Conservation (phyloP, 768 basidiomycete species). For the Trametes villosa region DNA sequence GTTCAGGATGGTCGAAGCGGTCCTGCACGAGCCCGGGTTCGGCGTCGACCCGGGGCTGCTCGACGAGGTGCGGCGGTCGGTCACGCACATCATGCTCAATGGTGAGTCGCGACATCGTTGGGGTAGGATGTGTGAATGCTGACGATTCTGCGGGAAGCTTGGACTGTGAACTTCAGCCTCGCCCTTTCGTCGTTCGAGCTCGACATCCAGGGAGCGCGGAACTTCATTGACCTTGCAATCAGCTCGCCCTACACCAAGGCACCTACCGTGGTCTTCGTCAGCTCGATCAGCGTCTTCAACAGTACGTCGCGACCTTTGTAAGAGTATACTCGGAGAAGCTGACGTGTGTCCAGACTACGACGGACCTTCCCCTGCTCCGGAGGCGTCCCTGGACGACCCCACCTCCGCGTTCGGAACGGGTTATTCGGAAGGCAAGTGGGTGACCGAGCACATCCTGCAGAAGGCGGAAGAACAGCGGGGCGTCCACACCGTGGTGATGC, state of each 20-base stretch:
- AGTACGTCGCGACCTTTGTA: slow-evolving; percentile 19
- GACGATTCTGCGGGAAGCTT: slow-evolving; percentile 27
- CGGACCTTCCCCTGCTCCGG: slow-evolving; percentile 22
- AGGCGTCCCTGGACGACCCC: slow-evolving; percentile 20
- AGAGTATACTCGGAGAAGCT: not conserved
- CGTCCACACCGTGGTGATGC: slow-evolving; percentile 35
- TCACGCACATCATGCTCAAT: slow-evolving; percentile 46
- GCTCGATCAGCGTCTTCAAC: slow-evolving; percentile 36
- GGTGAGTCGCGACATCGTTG: slow-evolving; percentile 27
- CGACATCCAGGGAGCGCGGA: slow-evolving; percentile 34
- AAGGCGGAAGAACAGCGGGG: slow-evolving; percentile 24
- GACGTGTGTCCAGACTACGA: not conserved
- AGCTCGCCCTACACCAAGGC: slow-evolving; percentile 31
- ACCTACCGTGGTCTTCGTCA: slow-evolving; percentile 41
- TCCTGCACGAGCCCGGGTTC: slow-evolving; percentile 28
- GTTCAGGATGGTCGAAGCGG: slow-evolving; percentile 39
- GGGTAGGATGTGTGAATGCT: not conserved
- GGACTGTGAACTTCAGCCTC: slow-evolving; percentile 42
- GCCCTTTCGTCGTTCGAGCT: slow-evolving; percentile 37
- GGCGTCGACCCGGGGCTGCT: slow-evolving; percentile 34
- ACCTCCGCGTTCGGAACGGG: slow-evolving; percentile 32
- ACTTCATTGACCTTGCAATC: slow-evolving; percentile 43
- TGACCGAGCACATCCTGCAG: slow-evolving; percentile 31
- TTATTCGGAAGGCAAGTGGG: slow-evolving; percentile 42
- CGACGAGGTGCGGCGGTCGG: slow-evolving; percentile 34